A percentile compares a stretch with the other conserved stretches of the same genome.
Evolutionary conservation across 2,329 filamentous ascomycete genomes (phyloP).

Genomic region (Fusarium lyarnte): DNA sequence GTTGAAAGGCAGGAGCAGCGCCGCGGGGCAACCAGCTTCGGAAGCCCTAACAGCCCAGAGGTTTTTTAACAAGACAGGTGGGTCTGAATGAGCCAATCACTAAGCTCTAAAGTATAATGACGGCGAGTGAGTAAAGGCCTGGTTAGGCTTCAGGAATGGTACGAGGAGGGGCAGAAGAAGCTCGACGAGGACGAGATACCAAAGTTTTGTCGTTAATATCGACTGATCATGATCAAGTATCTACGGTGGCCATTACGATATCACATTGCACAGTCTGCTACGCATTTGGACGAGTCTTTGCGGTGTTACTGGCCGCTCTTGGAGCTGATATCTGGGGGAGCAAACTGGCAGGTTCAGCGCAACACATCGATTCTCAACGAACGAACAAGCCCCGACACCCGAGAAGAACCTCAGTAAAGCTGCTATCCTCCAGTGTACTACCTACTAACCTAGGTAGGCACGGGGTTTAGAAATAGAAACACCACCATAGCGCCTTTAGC

Average conservation of each 20-base stretch:
- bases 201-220: neutral
- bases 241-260: neutral
- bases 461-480: neutral
- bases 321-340: neutral
- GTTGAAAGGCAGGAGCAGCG: slow-evolving; percentile 38
- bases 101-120: slow-evolving; percentile 8
- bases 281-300: neutral
- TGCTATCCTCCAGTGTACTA: neutral
- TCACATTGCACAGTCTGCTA: neutral
- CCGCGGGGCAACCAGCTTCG: slow-evolving; percentile 50
- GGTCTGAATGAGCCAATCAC: slow-evolving; percentile 27
- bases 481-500: neutral
- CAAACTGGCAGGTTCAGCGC: neutral
- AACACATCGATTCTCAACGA: neutral
- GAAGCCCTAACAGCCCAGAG: slow-evolving; percentile 50
- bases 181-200: slow-evolving; percentile 13
- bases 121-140: slow-evolving; percentile 21
- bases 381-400: neutral
- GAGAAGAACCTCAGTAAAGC: neutral
- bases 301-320: neutral
- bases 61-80: slow-evolving; percentile 39
- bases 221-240: neutral
- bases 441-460: neutral
- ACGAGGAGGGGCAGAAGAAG: slow-evolving; percentile 27
- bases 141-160: slow-evolving; percentile 31